Conservation (phyloP, 2,329 filamentous ascomycete species). For the Blastomyces parvus region DNA sequence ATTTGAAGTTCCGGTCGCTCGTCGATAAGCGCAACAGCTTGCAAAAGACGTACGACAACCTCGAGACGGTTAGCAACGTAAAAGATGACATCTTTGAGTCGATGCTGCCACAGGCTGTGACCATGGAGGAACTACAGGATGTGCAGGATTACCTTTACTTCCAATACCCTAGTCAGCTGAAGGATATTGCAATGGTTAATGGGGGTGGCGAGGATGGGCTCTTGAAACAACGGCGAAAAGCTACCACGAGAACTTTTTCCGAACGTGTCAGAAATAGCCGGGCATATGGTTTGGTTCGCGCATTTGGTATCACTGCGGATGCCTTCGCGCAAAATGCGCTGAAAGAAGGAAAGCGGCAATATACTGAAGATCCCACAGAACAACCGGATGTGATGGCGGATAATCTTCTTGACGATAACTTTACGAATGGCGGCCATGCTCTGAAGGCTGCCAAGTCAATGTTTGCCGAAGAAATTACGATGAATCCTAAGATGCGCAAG, state of each 20-base stretch:
- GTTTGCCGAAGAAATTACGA: slow-evolving; percentile 82
- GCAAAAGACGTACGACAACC: slow-evolving; percentile 64
- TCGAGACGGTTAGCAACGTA: slow-evolving; percentile 57
- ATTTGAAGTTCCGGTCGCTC: slow-evolving; percentile 88
- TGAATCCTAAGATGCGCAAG: slow-evolving; percentile 81
- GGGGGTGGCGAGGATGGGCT: slow-evolving; percentile 50
- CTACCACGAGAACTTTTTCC: slow-evolving; percentile 69
- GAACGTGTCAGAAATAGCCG: slow-evolving; percentile 75
- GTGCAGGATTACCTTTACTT: slow-evolving; percentile 95
- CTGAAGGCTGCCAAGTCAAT: slow-evolving; percentile 72
- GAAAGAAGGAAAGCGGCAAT: slow-evolving; percentile 64
- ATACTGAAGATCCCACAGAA: slow-evolving; percentile 72
- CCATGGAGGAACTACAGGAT: slow-evolving; percentile 93
- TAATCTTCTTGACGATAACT: slow-evolving; percentile 60
- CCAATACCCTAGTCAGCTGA: slow-evolving; percentile 74
- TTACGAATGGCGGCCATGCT: slow-evolving; percentile 64
- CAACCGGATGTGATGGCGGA: slow-evolving; percentile 83
- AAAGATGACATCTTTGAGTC: slow-evolving; percentile 69
- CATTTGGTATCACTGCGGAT: slow-evolving; percentile 83
- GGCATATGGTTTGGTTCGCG: slow-evolving; percentile 72
- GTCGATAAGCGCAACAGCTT: slow-evolving; percentile 85
- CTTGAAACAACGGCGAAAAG: slow-evolving; percentile 65
- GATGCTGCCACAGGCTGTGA: slow-evolving; percentile 67
- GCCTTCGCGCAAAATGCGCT: slow-evolving; percentile 80
- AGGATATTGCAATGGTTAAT: slow-evolving; percentile 60